Evolutionary conservation across 129 eudicot genomes (phyloP).

Genomic region (Chrysanthemum seticuspe): DNA sequence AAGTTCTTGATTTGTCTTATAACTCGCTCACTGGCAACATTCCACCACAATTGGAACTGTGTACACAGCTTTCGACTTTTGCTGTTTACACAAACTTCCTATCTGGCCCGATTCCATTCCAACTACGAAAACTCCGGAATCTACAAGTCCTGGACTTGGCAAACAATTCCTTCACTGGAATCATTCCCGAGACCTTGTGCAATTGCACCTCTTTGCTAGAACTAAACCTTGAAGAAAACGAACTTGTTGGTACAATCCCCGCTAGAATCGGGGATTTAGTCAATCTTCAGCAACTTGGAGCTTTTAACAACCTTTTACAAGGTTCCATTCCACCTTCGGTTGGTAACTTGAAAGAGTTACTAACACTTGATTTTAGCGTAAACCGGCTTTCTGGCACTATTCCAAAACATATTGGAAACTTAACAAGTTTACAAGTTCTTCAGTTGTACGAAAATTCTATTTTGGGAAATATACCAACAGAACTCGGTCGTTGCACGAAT

Average conservation of each 20-base stretch:
- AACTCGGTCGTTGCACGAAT: slow-evolving; percentile 52
- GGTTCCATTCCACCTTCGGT: slow-evolving; percentile 70
- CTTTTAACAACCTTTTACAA: slow-evolving; percentile 38
- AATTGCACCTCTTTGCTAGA: slow-evolving; percentile 42
- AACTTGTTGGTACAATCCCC: slow-evolving; percentile 64
- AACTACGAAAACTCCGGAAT: slow-evolving; percentile 54
- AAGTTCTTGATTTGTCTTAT: slow-evolving; percentile 70
- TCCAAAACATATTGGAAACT: slow-evolving; percentile 63
- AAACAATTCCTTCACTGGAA: slow-evolving; percentile 51
- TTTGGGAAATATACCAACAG: slow-evolving; percentile 59
- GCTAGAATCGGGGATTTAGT: slow-evolving; percentile 51
- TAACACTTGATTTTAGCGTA: slow-evolving; percentile 41
- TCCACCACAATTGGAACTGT: slow-evolving; percentile 55
- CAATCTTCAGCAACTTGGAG: slow-evolving; percentile 48
- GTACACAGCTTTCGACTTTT: slow-evolving; percentile 52
- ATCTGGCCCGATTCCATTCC: slow-evolving; percentile 62
- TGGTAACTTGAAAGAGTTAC: slow-evolving; percentile 42
- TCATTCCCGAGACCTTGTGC: slow-evolving; percentile 58
- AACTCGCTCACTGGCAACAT: slow-evolving; percentile 68
- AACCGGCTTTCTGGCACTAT: slow-evolving; percentile 51
- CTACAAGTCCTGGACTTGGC: slow-evolving; percentile 50
- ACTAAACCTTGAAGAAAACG: slow-evolving; percentile 40
- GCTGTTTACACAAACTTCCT: slow-evolving; percentile 51
- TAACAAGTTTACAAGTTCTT: slow-evolving; percentile 45
- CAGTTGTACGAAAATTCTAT: slow-evolving; percentile 50